Conservation (phyloP, 805 yeast species). For the Maudiozyma bulderi region DNA sequence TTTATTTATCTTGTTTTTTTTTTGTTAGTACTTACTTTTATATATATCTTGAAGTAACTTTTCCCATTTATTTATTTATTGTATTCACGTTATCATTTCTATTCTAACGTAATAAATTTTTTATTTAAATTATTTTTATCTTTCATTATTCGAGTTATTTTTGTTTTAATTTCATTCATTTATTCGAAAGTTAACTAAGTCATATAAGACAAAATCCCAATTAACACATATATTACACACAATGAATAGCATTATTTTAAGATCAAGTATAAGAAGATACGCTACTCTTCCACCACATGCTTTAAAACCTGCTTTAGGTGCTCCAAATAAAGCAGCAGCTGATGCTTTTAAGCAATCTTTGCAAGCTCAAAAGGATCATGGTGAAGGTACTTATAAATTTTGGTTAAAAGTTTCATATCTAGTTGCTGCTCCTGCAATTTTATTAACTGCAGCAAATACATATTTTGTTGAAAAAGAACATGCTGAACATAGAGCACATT, state of each 20-base stretch:
- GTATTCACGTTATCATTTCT: too few species aligned
- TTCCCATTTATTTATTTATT: too few species aligned
- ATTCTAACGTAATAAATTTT: neutral
- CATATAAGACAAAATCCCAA: neutral
- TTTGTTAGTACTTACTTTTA: too few species aligned
- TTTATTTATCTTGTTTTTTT: too few species aligned
- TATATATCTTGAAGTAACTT: too few species aligned
- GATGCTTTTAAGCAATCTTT: slow-evolving; percentile 53
- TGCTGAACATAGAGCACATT: slow-evolving; percentile 79
- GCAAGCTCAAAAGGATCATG: slow-evolving; percentile 69
- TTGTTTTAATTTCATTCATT: neutral
- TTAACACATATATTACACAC: neutral
- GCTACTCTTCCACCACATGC: slow-evolving; percentile 35
- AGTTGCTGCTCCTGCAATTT: slow-evolving; percentile 76
- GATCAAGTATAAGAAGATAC: slow-evolving; percentile 23
- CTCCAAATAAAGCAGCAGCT: slow-evolving; percentile 48
- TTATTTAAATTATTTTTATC: neutral
- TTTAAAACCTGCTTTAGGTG: slow-evolving; percentile 39
- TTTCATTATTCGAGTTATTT: neutral
- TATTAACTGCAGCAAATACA: slow-evolving; percentile 69
- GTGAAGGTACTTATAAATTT: slow-evolving; percentile 58
- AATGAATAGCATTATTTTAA: slow-evolving; percentile 2
- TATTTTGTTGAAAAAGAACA: slow-evolving; percentile 77
- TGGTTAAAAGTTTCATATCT: slow-evolving; percentile 82
- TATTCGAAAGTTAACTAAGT: neutral